phyloP scores from a whole-genome alignment of 768 basidiomycete genomes.

The Hericium rajendrae region DNA sequence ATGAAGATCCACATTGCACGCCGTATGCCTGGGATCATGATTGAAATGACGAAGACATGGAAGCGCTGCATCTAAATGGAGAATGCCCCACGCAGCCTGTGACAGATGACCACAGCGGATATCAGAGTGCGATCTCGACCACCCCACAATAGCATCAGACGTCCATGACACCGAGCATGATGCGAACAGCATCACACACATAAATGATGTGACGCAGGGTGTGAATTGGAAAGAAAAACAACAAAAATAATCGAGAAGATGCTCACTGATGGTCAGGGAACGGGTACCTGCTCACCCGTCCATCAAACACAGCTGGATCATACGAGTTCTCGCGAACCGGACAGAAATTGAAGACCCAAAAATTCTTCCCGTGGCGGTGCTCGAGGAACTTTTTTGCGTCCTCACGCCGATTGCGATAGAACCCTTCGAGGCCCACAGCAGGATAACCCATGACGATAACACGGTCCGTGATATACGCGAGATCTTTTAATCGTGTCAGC shows the following conservation, averaged over 20 bases:
- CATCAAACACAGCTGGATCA: constrained; percentile 53
- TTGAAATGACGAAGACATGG: background rate
- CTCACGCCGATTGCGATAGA: constrained; percentile 71
- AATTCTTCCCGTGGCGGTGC: constrained; percentile 63
- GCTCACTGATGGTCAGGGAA: constrained; percentile 87
- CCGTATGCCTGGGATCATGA: background rate
- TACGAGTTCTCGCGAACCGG: constrained; percentile 77
- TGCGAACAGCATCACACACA: too few relatives aligned
- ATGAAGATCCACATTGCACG: background rate
- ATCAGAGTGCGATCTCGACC: too few relatives aligned
- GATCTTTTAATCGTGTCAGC: constrained; percentile 24
- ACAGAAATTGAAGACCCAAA: constrained; percentile 87
- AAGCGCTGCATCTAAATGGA: too few relatives aligned
- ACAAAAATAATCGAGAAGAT: background rate
- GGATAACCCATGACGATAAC: constrained; percentile 83
- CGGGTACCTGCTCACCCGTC: constrained; percentile 74
- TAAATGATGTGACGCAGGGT: too few relatives aligned
- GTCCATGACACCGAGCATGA: too few relatives aligned
- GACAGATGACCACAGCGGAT: too few relatives aligned
- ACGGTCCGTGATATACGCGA: constrained; percentile 64
- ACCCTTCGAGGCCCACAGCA: constrained; percentile 63
- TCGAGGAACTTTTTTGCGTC: constrained; percentile 73
- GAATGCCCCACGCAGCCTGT: too few relatives aligned
- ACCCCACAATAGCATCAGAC: too few relatives aligned
- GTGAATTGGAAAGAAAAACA: background rate